Evolutionary conservation across 2,329 filamentous ascomycete species (phyloP).

Genomic region (Aspergillus transmontanensis): DNA sequence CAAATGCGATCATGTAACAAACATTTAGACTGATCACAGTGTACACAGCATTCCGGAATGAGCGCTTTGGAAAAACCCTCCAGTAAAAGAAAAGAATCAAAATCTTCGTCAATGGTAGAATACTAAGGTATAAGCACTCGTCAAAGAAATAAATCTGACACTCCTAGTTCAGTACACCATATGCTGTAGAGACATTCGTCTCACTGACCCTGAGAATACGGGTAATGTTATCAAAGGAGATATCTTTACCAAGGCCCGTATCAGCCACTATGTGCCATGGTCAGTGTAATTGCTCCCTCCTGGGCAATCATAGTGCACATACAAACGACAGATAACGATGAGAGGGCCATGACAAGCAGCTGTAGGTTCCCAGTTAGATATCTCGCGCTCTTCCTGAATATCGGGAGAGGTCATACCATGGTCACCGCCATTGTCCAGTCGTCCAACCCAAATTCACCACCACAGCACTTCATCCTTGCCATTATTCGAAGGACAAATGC

Average conservation of each 20-base stretch:
- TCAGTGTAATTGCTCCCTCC: background rate
- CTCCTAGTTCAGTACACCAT: constrained; percentile 23
- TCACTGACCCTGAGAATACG: constrained; percentile 38
- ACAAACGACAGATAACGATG: constrained; percentile 30
- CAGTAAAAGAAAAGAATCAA: constrained; percentile 45
- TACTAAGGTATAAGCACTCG: constrained; percentile 36
- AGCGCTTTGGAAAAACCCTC: constrained; percentile 43
- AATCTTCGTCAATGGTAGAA: constrained; percentile 36
- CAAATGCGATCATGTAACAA: constrained; percentile 33
- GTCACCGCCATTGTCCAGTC: constrained; percentile 41
- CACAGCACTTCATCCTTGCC: constrained; percentile 38
- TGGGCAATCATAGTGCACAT: constrained; percentile 8
- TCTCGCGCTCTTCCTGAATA: too few species aligned
- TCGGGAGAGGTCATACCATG: constrained; percentile 24
- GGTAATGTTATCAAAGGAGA: constrained; percentile 49
- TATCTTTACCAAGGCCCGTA: constrained; percentile 47
- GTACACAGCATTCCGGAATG: constrained; percentile 34
- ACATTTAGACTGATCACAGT: constrained; percentile 35
- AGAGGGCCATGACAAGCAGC: constrained; percentile 26
- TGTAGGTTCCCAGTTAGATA: constrained; percentile 2
- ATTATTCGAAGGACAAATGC: constrained; percentile 39
- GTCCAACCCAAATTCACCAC: constrained; percentile 43
- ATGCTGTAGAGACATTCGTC: constrained; percentile 11
- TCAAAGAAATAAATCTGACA: constrained; percentile 35
- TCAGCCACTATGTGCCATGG: constrained; percentile 35